Conservation (phyloP, 768 basidiomycete species). For the Peribolospora baueri region DNA sequence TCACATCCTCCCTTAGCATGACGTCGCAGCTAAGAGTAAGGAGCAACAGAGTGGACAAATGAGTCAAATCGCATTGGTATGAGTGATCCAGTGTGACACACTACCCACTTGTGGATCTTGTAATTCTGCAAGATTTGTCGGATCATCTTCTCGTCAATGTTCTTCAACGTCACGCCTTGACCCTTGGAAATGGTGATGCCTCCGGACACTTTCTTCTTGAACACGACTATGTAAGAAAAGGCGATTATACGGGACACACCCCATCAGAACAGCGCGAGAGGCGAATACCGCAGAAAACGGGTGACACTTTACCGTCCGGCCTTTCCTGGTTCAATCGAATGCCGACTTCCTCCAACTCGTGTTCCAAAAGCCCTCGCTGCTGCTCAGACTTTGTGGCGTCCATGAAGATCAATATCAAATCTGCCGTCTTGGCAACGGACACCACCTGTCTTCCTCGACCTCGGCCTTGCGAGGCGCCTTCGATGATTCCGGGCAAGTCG, state of each 20-base stretch:
- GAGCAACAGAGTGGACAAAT: not conserved
- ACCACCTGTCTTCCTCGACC: conserved; percentile 93
- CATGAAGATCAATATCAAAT: conserved; percentile 77
- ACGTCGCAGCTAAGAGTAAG: not conserved
- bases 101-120: conserved; percentile 48
- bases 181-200: conserved; percentile 21
- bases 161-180: conserved; percentile 52
- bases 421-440: conserved; percentile 48
- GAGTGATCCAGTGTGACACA: not conserved
- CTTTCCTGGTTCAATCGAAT: conserved; percentile 72
- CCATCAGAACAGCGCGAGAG: not conserved
- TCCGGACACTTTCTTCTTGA: conserved; percentile 77
- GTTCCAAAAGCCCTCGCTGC: conserved; percentile 63
- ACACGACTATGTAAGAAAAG: conserved; percentile 34
- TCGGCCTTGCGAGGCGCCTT: conserved; percentile 31
- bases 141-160: conserved; percentile 84
- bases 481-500: conserved; percentile 17
- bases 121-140: conserved; percentile 75
- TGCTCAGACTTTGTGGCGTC: conserved; percentile 84
- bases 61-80: not conserved
- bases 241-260: not conserved
- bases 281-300: not conserved
- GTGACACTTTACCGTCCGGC: conserved; percentile 33
- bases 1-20: conserved; percentile 21
- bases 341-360: conserved; percentile 87